Percentiles rank a stretch among this genome's conserved stretches.
phyloP scores from a whole-genome alignment of 148 eudicot genomes.

The Oxyria digyna region DNA sequence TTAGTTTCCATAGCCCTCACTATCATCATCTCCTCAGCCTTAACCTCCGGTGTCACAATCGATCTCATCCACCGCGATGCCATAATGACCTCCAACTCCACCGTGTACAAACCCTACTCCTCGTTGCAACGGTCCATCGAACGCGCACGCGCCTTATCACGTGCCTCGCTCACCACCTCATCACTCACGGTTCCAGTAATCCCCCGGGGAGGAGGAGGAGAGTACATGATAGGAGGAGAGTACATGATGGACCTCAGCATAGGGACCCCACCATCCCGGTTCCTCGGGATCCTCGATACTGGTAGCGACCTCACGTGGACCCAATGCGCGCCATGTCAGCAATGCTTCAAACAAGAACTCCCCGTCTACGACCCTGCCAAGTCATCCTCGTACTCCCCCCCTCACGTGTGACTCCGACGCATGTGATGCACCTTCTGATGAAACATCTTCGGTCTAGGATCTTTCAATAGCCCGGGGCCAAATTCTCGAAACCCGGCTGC shows the following conservation, averaged over 20 bases:
- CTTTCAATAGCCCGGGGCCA: no score
- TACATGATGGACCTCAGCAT: conserved; percentile 21
- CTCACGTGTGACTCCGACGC: conserved; percentile 9
- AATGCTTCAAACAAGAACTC: conserved; percentile 18
- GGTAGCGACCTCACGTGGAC: conserved; percentile 38
- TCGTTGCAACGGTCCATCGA: conserved; percentile 11
- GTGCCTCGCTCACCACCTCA: background rate
- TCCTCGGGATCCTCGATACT: conserved; percentile 25
- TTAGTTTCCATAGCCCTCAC: background rate
- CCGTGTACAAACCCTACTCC: conserved; percentile 5
- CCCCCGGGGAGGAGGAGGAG: no score
- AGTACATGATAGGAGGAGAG: conserved; percentile 16
- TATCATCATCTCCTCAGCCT: background rate
- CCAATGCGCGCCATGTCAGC: conserved; percentile 26
- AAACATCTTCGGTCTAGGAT: no score
- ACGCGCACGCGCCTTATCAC: conserved; percentile 7
- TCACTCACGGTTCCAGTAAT: no score
- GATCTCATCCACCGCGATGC: conserved; percentile 25
- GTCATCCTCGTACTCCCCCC: conserved; percentile 12
- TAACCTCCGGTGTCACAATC: conserved; percentile 14
- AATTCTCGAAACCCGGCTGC: no score
- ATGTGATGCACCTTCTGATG: background rate
- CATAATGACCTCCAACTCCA: background rate
- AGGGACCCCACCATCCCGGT: conserved; percentile 21
- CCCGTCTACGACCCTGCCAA: conserved; percentile 17